Evolutionary conservation across 2,329 filamentous ascomycete genomes (phyloP).

Genomic region (Fusarium torulosum): DNA sequence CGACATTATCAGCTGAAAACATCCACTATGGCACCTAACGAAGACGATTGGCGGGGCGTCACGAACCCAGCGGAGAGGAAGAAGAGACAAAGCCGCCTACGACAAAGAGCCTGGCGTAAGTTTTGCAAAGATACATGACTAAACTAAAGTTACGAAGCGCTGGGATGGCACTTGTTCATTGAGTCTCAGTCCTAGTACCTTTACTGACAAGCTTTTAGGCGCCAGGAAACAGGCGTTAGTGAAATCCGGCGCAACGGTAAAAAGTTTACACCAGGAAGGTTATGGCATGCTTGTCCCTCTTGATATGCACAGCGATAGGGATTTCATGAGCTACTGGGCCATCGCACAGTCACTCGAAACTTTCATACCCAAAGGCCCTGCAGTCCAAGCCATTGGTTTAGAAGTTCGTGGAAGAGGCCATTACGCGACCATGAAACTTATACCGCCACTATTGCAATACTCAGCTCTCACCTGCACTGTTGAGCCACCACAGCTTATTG

Average conservation of each 20-base stretch:
- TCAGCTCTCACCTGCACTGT: neutral
- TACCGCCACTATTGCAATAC: neutral
- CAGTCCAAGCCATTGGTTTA: too few relatives aligned
- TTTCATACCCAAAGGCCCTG: neutral
- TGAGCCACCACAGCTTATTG: neutral
- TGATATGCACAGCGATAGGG: neutral
- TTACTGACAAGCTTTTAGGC: neutral
- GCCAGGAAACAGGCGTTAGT: neutral
- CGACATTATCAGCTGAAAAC: too few relatives aligned
- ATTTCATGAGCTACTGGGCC: neutral
- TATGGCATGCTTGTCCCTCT: neutral
- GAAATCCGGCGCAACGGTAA: neutral
- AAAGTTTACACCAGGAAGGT: neutral
- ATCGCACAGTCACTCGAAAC: neutral
- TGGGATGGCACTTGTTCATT: neutral
- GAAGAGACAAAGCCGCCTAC: neutral
- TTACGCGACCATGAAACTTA: neutral
- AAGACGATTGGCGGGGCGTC: neutral
- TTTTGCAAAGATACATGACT: neutral
- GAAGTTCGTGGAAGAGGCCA: rapidly evolving
- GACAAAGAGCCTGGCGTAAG: conserved; percentile 7
- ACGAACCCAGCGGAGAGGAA: neutral
- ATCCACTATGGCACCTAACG: neutral
- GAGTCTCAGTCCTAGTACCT: neutral
- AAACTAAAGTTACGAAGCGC: too few relatives aligned